phyloP scores from a whole-genome alignment of 495 filamentous ascomycete genomes.

The Xylaria intraflava region DNA sequence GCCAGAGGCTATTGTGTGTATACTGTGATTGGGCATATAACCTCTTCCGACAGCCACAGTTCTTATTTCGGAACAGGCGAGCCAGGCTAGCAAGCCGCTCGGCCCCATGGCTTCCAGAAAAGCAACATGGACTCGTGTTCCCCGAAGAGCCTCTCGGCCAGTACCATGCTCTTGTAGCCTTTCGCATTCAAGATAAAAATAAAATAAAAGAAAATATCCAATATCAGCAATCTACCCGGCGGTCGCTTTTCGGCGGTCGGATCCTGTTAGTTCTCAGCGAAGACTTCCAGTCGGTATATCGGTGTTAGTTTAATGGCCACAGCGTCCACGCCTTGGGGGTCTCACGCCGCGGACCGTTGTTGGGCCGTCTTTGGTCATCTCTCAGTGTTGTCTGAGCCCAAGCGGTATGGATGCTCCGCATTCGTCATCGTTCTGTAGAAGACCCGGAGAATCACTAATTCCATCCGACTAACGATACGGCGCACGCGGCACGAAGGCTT shows the following conservation, averaged over 20 bases:
- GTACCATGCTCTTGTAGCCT: background rate
- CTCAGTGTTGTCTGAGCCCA: background rate
- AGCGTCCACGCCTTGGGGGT: background rate
- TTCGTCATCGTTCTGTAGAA: background rate
- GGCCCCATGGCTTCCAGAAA: background rate
- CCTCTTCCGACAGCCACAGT: background rate
- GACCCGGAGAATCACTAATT: background rate
- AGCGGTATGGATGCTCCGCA: background rate
- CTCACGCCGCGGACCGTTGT: background rate
- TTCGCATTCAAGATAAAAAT: background rate
- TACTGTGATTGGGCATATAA: constrained; percentile 2
- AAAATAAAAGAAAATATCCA: background rate
- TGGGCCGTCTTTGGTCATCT: background rate
- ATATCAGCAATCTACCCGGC: background rate
- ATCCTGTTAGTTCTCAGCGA: background rate
- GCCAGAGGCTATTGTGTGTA: background rate
- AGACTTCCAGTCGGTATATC: constrained; percentile 1
- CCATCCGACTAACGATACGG: background rate
- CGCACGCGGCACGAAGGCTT: background rate
- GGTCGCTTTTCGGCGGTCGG: background rate
- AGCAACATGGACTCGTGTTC: background rate
- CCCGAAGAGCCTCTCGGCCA: background rate
- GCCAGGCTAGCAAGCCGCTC: background rate
- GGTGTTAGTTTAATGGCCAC: background rate
- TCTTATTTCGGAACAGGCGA: background rate